Evolutionary conservation across 768 basidiomycete species (phyloP).

Genomic region (Hericium alpestre): DNA sequence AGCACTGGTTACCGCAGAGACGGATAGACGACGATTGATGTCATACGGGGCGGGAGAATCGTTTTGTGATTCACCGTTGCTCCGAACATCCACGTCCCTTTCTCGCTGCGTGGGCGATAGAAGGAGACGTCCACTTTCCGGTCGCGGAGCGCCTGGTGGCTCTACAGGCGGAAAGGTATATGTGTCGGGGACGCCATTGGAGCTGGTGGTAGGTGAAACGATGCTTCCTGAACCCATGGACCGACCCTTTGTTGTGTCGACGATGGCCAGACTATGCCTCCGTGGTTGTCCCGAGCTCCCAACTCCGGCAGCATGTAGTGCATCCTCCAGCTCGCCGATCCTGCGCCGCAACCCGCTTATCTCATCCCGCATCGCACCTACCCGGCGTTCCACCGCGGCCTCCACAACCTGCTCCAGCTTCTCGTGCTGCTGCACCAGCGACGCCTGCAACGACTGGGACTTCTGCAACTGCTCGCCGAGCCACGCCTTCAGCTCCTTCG

Average conservation of each 20-base stretch:
- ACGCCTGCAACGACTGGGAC: constrained; percentile 44
- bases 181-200: constrained; percentile 5
- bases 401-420: constrained; percentile 50
- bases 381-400: constrained; percentile 48
- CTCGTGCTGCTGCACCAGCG: constrained; percentile 59
- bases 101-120: constrained; percentile 22
- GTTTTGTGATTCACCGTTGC: constrained; percentile 27
- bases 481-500: constrained; percentile 69
- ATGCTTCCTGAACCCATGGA: background rate
- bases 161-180: constrained; percentile 14
- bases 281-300: constrained; percentile 3
- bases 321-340: constrained; percentile 59
- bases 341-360: constrained; percentile 46
- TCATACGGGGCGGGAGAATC: constrained; percentile 43
- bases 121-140: background rate
- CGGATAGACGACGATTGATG: constrained; percentile 34
- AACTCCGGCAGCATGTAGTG: constrained; percentile 18
- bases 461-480: constrained; percentile 62
- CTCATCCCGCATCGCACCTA: constrained; percentile 51
- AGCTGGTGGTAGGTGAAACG: background rate
- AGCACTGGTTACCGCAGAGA: constrained; percentile 25
- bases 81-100: constrained; percentile 27
- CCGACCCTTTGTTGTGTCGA: constrained; percentile 4
- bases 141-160: background rate
- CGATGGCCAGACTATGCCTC: constrained; percentile 15